These are phyloP conservation scores for Candida sonorensis DNA, from an alignment of 805 yeast species.

Conservation along the genomic window DNA sequence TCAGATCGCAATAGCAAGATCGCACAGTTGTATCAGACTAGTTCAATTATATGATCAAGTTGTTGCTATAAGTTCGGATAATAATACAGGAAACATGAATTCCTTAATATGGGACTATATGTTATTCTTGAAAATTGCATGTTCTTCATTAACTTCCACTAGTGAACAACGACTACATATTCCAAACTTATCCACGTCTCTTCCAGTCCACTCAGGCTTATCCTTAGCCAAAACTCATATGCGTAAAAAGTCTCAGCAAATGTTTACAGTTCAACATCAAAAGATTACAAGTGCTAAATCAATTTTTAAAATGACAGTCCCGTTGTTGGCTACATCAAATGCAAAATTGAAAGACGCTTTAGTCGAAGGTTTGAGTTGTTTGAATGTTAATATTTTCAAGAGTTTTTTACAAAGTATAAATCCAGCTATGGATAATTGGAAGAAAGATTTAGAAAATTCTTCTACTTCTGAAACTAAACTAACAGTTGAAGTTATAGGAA, in stretches of 20 bases:
- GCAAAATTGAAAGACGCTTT: slow-evolving; percentile 74
- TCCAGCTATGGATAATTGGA: slow-evolving; percentile 50
- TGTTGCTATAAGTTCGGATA: slow-evolving; percentile 44
- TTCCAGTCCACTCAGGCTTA: slow-evolving; percentile 15
- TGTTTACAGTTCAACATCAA: slow-evolving; percentile 79
- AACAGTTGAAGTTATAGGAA: slow-evolving; percentile 72
- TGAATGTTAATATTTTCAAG: slow-evolving; percentile 82
- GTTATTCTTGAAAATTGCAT: slow-evolving; percentile 81
- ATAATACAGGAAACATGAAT: slow-evolving; percentile 13
- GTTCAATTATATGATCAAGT: slow-evolving; percentile 78
- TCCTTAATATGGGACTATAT: slow-evolving; percentile 37
- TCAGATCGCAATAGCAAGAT: slow-evolving; percentile 88
- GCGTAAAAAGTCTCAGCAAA: slow-evolving; percentile 70
- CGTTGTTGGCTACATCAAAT: slow-evolving; percentile 67
- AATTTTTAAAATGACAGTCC: slow-evolving; percentile 80
- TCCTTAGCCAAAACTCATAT: slow-evolving; percentile 53
- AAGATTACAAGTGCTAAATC: slow-evolving; percentile 89
- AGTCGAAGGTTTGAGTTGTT: slow-evolving; percentile 81
- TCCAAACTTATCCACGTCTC: slow-evolving; percentile 29
- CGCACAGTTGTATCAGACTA: slow-evolving; percentile 80
- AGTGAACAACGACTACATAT: slow-evolving; percentile 74
- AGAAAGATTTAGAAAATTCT: slow-evolving; percentile 32
- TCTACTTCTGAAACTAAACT: slow-evolving; percentile 23
- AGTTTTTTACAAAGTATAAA: slow-evolving; percentile 75
- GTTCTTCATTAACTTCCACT: slow-evolving; percentile 85